These are phyloP conservation scores for Heritiera littoralis DNA, from an alignment of 345 rosid genomes.

Conservation along the genomic window DNA sequence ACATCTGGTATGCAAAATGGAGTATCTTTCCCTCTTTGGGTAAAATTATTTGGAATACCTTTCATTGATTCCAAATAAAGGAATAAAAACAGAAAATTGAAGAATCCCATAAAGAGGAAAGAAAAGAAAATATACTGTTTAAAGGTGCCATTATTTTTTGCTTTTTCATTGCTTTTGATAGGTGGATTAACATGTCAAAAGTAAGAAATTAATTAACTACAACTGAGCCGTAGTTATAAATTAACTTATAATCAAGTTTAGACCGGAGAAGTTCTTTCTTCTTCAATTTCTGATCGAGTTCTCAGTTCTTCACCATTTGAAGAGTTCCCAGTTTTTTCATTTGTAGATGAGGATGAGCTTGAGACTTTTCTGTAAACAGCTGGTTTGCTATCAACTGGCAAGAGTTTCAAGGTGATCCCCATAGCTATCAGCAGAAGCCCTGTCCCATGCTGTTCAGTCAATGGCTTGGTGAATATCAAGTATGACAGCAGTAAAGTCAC, in stretches of 20 bases:
- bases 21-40: background rate
- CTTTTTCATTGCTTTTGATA: background rate
- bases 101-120: background rate
- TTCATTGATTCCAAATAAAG: background rate
- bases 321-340: slow-evolving; percentile 9
- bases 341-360: slow-evolving; percentile 10
- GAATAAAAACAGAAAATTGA: background rate
- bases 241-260: slow-evolving; percentile 14
- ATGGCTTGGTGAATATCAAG: slow-evolving; percentile 84
- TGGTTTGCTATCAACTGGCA: slow-evolving; percentile 34
- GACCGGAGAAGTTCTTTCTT: slow-evolving; percentile 42
- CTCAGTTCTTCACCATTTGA: slow-evolving; percentile 6
- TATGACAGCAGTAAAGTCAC: slow-evolving; percentile 80
- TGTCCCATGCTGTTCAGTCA: slow-evolving; percentile 75
- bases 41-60: background rate
- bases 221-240: background rate
- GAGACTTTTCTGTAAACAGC: slow-evolving; percentile 20
- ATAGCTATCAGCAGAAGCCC: slow-evolving; percentile 72
- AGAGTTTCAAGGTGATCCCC: slow-evolving; percentile 69
- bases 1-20: background rate
- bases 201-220: background rate
- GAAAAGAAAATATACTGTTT: background rate
- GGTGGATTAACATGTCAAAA: background rate
- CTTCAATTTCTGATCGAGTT: slow-evolving; percentile 22
- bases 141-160: background rate